A percentile compares a stretch with the other conserved stretches of the same genome.
phyloP scores from a whole-genome alignment of 2,329 filamentous ascomycete genomes.

The Daldinia sp. region DNA sequence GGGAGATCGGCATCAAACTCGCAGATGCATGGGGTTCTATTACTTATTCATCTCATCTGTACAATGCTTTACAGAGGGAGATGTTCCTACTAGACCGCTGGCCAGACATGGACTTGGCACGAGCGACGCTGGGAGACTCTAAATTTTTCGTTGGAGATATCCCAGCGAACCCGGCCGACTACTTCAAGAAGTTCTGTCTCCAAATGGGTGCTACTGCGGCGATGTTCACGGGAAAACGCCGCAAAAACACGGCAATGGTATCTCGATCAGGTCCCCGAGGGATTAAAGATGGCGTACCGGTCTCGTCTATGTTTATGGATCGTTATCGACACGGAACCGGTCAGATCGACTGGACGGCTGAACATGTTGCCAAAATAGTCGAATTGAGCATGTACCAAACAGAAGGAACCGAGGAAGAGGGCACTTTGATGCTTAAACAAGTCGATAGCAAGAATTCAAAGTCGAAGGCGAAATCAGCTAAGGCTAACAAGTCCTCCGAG shows the following conservation, averaged over 20 bases:
- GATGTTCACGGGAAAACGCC: constrained; percentile 38
- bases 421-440: constrained; percentile 19
- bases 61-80: constrained; percentile 50
- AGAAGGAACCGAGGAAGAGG: constrained; percentile 36
- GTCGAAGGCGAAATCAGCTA: neutral
- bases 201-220: constrained; percentile 50
- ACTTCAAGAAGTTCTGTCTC: constrained; percentile 49
- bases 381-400: constrained; percentile 42
- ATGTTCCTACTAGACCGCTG: neutral
- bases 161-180: constrained; percentile 47
- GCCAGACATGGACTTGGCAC: neutral
- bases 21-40: constrained; percentile 52
- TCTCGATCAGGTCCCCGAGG: constrained; percentile 40
- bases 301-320: constrained; percentile 50
- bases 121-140: neutral
- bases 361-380: constrained; percentile 50
- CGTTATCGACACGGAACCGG: constrained; percentile 43
- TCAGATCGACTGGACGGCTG: constrained; percentile 44
- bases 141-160: constrained; percentile 19
- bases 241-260: neutral
- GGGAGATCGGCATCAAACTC: constrained; percentile 47
- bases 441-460: constrained; percentile 28
- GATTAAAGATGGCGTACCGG: constrained; percentile 44
- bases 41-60: constrained; percentile 51
- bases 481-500: constrained; percentile 24